phyloP scores from a whole-genome alignment of 768 basidiomycete genomes.

The Lentinula aciculospora region DNA sequence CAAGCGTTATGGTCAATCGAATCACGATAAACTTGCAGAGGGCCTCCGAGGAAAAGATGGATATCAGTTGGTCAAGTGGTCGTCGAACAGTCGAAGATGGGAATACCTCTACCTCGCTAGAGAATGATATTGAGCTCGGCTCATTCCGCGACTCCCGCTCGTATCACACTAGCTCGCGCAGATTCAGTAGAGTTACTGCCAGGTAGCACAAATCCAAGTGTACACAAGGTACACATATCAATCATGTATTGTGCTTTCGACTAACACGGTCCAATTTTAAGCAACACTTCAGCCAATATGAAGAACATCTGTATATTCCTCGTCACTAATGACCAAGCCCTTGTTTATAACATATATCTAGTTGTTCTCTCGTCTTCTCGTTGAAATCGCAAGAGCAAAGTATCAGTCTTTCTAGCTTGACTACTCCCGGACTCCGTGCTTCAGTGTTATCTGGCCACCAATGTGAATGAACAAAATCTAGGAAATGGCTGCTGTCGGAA shows the following conservation, averaged over 20 bases:
- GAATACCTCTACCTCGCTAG: background rate
- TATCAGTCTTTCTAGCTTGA: background rate
- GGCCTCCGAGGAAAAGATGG: constrained; percentile 1
- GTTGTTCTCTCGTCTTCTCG: background rate
- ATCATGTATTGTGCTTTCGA: too few species aligned
- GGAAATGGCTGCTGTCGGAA: background rate
- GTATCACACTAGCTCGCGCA: background rate
- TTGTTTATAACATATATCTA: background rate
- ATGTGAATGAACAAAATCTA: background rate
- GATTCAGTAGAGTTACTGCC: background rate
- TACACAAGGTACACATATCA: too few species aligned
- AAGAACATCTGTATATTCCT: background rate
- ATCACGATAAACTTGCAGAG: constrained; percentile 15
- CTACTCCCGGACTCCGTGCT: background rate
- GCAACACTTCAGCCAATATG: background rate
- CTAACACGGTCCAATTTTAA: too few species aligned
- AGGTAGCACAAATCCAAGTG: background rate
- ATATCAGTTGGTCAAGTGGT: constrained; percentile 8
- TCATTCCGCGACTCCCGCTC: background rate
- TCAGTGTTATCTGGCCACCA: background rate
- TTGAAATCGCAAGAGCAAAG: background rate
- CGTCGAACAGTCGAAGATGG: background rate
- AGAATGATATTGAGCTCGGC: background rate
- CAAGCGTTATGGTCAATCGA: constrained; percentile 16
- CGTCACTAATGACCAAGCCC: background rate